Base-by-base conservation (phyloP, 192 early-diverging fungal genomes). In the Obelidium mucronatum region DNA sequence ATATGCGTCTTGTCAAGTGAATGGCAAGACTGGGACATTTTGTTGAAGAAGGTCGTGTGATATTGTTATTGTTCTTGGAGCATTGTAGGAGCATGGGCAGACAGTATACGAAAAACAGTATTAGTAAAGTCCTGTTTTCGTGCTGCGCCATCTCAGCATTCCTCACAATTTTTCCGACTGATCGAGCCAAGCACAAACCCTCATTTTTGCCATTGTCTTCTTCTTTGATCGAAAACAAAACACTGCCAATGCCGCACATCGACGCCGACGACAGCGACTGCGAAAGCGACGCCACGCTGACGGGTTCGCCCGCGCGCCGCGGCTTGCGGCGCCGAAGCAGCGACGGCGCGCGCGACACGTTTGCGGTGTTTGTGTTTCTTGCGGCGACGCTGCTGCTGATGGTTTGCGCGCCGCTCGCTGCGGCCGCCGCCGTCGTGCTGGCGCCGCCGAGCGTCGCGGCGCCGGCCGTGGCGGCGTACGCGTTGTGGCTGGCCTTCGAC, bases 1-100 rank as follows among this genome's bases (percentile, higher is more conserved):
- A 81, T 35, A 74, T 81, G 71, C 36, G 62, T 52, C 63, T 79
- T 35, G 77, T 81, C 22, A 42, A 72, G 61, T 78, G 54, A 77
- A 58, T 8, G 22, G n/a, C n/a, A n/a, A n/a, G n/a, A 13, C 48
- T 51, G 11, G 22, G 8, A 51, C 48, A 51, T 51, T 51, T 13
- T 51, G 8, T 51, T 51, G 48, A 13, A 22, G 8, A 51, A 22
- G 22, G 22, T 13, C 48, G 22, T 51, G 8, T 51, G 48, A 22
- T 22, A 13, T 51, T 51, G 22, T 51, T 51, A 51, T 51, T 51
- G 22, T 51, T 51, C 48, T 51, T 51, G 22, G 22, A 51, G 22
- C 8, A 13, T 8, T 13, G 48, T 51, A 51, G 22, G 48, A 51
- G 48, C 48, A 22, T 51, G 48, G 48, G 48, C 11, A 51, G 8